A percentile compares a stretch with the other conserved stretches of the same genome.
phyloP scores from a whole-genome alignment of 805 yeast genomes.

The Clavispora carvajalis region DNA sequence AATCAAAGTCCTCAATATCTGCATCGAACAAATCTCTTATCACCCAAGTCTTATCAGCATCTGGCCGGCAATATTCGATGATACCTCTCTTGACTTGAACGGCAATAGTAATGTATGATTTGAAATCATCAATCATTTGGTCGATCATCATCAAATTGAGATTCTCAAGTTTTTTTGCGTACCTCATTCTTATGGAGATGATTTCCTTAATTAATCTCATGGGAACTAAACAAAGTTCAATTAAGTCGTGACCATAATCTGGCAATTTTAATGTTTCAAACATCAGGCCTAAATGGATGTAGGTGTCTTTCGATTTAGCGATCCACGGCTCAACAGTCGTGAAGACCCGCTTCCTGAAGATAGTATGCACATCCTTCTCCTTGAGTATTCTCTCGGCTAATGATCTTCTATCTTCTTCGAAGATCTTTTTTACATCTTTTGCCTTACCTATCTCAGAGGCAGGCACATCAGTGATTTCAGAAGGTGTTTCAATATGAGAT shows the following conservation, averaged over 20 bases:
- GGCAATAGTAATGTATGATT: slow-evolving; percentile 69
- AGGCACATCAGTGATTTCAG: slow-evolving; percentile 7
- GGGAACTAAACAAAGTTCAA: slow-evolving; percentile 70
- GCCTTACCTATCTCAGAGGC: not conserved
- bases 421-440: slow-evolving; percentile 25
- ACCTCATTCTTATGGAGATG: slow-evolving; percentile 64
- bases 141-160: slow-evolving; percentile 97
- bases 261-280: slow-evolving; percentile 72
- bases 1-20: slow-evolving; percentile 48
- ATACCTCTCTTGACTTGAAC: slow-evolving; percentile 68
- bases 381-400: slow-evolving; percentile 81
- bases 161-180: slow-evolving; percentile 71
- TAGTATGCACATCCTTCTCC: slow-evolving; percentile 67
- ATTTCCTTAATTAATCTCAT: slow-evolving; percentile 73
- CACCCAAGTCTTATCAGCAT: slow-evolving; percentile 60
- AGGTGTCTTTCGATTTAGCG: slow-evolving; percentile 71
- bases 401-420: slow-evolving; percentile 57
- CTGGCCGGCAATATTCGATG: slow-evolving; percentile 52
- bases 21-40: slow-evolving; percentile 60
- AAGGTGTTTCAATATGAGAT: slow-evolving; percentile 14
- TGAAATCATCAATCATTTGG: slow-evolving; percentile 84
- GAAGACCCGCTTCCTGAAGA: slow-evolving; percentile 67
- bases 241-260: slow-evolving; percentile 59
- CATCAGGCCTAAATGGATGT: slow-evolving; percentile 52
- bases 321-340: slow-evolving; percentile 74